Base-by-base conservation (phyloP, 2,329 filamentous ascomycete genomes). In the Dothideomycetes sp. region DNA sequence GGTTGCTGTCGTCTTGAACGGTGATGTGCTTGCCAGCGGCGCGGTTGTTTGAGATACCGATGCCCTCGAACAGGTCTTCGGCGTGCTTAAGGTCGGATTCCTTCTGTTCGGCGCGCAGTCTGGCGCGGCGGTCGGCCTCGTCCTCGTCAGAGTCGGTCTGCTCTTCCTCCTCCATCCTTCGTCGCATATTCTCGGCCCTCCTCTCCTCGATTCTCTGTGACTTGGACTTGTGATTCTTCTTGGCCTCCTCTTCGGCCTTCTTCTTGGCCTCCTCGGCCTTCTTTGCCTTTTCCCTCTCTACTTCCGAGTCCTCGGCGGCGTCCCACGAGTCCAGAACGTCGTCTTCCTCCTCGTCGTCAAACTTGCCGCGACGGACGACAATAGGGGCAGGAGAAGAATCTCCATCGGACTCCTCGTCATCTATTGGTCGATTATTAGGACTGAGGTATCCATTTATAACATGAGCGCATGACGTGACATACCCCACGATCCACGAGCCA, bases 271-370 rank as follows among this genome's bases (percentile, higher is more conserved):
- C 88, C 4, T 74, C 81, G 37, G 80, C 86, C 68, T 89, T 91
- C 64, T 83, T 84, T 19, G 77, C 84, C 72, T 96, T 98, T 65
- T 95, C 88, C 54, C 87, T 84, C 70, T 98, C 91, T 53, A 80
- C 89, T 55, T 98, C 91, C 46, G 87, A 94, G 67, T 98, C 91
- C 57, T 96, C 91, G 51, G 84, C 88, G 43, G 85, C 89, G 56
- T 96, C 88, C 91, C 91, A 98, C 24, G 85, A 89, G 45, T 98
- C 91, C 56, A 95, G 76, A 42, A 96, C 85, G 49, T 83, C 79
- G 24, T 88, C 79, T 40, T 72, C 81, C 63, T 94, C 88, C 60
- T 96, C 89, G 52, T 96, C 89, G 52, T 91, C 87, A 57, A 94
- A 94, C 68, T 91, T 86, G 60, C 74, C 65, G 48, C 75, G 68